phyloP scores from a whole-genome alignment of 805 yeast genomes.

The Teunomyces barrocoloradensis region DNA sequence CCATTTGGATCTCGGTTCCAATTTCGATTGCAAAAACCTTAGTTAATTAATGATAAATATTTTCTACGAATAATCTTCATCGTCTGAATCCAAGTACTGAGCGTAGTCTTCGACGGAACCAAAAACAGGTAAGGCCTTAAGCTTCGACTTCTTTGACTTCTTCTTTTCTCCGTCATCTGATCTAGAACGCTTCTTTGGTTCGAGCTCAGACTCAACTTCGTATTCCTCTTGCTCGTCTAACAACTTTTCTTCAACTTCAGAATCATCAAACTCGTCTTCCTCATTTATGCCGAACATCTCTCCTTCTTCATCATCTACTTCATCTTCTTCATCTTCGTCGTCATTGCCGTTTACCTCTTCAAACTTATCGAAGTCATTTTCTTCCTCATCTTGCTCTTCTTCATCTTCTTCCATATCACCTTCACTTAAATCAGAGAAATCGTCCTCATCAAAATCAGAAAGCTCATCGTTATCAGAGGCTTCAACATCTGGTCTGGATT shows the following conservation, averaged over 20 bases:
- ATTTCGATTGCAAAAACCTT: background rate
- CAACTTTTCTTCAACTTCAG: slow-evolving; percentile 15
- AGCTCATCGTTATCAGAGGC: slow-evolving; percentile 31
- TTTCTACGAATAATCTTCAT: slow-evolving; percentile 37
- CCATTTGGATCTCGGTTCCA: background rate
- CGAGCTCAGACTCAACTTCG: slow-evolving; percentile 18
- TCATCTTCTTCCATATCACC: slow-evolving; percentile 23
- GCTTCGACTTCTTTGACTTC: slow-evolving; percentile 50
- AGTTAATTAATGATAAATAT: background rate
- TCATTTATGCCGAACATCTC: slow-evolving; percentile 21
- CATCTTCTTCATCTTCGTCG: slow-evolving; percentile 20
- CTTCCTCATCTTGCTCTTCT: slow-evolving; percentile 16
- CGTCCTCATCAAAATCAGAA: slow-evolving; percentile 46
- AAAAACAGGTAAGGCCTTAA: slow-evolving; percentile 74
- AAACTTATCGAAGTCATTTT: slow-evolving; percentile 19
- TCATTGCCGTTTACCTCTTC: slow-evolving; percentile 26
- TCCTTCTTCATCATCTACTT: slow-evolving; percentile 8
- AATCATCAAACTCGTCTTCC: slow-evolving; percentile 23
- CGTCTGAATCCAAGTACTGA: slow-evolving; percentile 64
- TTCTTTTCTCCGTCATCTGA: slow-evolving; percentile 23
- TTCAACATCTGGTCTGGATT: slow-evolving; percentile 70
- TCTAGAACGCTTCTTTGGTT: slow-evolving; percentile 19
- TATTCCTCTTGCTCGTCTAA: slow-evolving; percentile 24
- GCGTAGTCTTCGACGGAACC: slow-evolving; percentile 90
- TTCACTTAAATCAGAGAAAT: slow-evolving; percentile 35